Base-by-base conservation (phyloP, 2,329 filamentous ascomycete species). In the Alternaria ventricosa region DNA sequence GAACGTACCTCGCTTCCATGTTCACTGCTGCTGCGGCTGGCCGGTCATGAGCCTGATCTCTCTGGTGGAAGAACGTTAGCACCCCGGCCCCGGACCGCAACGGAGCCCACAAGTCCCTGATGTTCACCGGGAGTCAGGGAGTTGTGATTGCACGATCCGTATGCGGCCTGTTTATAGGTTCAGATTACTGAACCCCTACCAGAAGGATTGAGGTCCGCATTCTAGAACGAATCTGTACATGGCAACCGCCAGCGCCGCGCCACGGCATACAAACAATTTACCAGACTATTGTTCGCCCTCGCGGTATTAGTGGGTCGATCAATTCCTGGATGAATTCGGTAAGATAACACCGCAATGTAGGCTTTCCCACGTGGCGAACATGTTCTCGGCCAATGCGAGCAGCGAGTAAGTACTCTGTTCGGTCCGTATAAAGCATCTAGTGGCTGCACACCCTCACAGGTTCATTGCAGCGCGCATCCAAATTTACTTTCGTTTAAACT, bases 361-460 rank as follows among this genome's bases (percentile, higher is more conserved):
- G 53, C 55, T 56, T 27, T 53, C 65, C 58, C 66, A 68, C 61
- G 65, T 71, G 65, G 63, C 57, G 41, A 57, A 13, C 43, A 27
- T 47, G 15, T 23, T 49, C 50, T 61, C 55, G 57, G 58, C 63
- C 68, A 68, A 67, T 69, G 45, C 55, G 41, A 61, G 64, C 20
- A 56, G 36, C 46, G 55, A 59, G 23, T 43, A 27, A 46, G 47
- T 20, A 46, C 36, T 44, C 44, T 43, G 33, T 60, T 66, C 49
- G 27, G 58, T 49, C 56, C 56, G 55, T 72, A 72, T 72, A 71
- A 72, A 68, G 58, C 45, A 57, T 58, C 59, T 66, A 65, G 30
- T 61, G 47, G 47, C 57, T 55, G 61, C 65, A 61, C 30, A 41
- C 27, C 47, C 57, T 49, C 44, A 15, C 12, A 13, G 33, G 11